These are phyloP conservation scores for Pestalotiopsis sp. DNA, from an alignment of 2,329 filamentous ascomycete genomes.

Conservation along the genomic window DNA sequence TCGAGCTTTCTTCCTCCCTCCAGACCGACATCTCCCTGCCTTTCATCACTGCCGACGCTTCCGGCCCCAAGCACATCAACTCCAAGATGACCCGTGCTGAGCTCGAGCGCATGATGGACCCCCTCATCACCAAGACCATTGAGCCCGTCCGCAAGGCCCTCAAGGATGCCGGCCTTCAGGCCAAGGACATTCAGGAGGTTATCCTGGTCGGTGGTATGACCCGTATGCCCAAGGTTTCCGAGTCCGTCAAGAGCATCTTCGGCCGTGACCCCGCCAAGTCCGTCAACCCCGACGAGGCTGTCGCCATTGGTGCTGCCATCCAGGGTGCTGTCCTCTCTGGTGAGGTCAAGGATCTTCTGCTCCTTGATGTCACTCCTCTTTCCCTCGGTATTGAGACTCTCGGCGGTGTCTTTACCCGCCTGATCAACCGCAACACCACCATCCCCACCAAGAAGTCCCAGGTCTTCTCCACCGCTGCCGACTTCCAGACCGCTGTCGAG, in stretches of 20 bases:
- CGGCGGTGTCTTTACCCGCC: conserved; percentile 93
- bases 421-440: conserved; percentile 99
- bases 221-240: conserved; percentile 97
- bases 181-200: conserved; percentile 96
- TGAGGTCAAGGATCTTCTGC: conserved; percentile 93
- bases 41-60: conserved; percentile 96
- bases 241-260: conserved; percentile 96
- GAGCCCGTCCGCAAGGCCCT: conserved; percentile 95
- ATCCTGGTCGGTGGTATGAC: conserved; percentile 99
- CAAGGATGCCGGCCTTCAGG: conserved; percentile 89
- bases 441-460: conserved; percentile 99
- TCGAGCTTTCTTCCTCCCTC: conserved; percentile 91
- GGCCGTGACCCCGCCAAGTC: conserved; percentile 96
- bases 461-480: conserved; percentile 94
- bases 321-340: conserved; percentile 96
- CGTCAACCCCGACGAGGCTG: conserved; percentile 97
- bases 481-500: conserved; percentile 98
- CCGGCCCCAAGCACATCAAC: conserved; percentile 98
- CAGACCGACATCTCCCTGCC: conserved; percentile 98
- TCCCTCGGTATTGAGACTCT: conserved; percentile 99
- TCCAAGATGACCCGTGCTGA: conserved; percentile 89
- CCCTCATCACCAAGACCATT: conserved; percentile 82
- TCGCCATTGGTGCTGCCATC: conserved; percentile 95
- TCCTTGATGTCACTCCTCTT: conserved; percentile 93
- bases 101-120: conserved; percentile 91